Conservation (phyloP, 208 protist species). For the Endotrypanum monterogeii region DNA sequence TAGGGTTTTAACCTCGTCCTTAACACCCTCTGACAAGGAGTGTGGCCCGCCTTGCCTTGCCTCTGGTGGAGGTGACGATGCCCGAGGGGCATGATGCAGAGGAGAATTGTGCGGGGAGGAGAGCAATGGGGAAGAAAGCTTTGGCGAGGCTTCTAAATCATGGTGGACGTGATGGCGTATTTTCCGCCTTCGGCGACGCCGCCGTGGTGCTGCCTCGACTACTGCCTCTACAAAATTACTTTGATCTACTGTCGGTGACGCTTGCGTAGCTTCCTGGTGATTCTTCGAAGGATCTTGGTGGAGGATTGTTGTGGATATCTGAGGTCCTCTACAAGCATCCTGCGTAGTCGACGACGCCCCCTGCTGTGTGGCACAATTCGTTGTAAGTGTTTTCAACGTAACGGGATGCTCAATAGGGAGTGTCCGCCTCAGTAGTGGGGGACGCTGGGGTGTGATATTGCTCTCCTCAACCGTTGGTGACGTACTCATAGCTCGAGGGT, state of each 20-base stretch:
- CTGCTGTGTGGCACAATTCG: not conserved
- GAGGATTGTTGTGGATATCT: not conserved
- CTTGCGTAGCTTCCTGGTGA: not conserved
- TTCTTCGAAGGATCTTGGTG: not conserved
- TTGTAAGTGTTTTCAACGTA: too few species aligned
- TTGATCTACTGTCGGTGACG: not conserved
- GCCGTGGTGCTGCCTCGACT: not conserved
- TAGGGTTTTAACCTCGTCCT: not conserved
- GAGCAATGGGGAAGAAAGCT: not conserved
- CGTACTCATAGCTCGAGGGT: not conserved
- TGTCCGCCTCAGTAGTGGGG: not conserved
- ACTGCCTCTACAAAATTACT: not conserved
- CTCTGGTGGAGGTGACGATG: not conserved
- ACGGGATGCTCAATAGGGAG: too few species aligned
- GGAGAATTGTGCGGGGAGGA: not conserved
- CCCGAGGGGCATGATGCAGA: not conserved
- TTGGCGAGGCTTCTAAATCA: too few species aligned
- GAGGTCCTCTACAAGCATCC: not conserved
- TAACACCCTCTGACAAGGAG: not conserved
- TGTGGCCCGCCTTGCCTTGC: not conserved
- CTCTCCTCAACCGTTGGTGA: not conserved
- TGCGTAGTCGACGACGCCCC: not conserved
- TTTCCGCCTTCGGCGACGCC: not conserved
- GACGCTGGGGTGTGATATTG: not conserved
- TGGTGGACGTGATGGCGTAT: too few species aligned